Conservation (phyloP, 2,329 filamentous ascomycete species). For the Penicillium palitans region DNA sequence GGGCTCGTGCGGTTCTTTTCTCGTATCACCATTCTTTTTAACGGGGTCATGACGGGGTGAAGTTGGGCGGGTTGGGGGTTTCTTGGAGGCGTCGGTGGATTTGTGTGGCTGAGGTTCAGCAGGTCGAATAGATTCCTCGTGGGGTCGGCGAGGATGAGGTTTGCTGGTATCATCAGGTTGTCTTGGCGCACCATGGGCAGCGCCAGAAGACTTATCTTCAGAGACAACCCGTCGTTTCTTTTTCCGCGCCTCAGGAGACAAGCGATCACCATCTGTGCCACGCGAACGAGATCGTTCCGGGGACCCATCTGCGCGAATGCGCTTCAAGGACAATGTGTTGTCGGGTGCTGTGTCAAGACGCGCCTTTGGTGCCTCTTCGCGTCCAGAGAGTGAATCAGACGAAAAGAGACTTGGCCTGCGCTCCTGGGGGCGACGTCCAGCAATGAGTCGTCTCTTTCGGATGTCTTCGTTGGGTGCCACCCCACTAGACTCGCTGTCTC, state of each 20-base stretch:
- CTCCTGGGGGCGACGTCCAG: slow-evolving; percentile 44
- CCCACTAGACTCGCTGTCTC: slow-evolving; percentile 34
- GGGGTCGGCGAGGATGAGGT: slow-evolving; percentile 16
- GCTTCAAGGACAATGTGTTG: slow-evolving; percentile 36
- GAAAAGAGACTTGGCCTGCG: slow-evolving; percentile 42
- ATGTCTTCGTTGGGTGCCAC: slow-evolving; percentile 36
- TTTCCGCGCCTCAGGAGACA: slow-evolving; percentile 39
- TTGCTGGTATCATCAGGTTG: slow-evolving; percentile 27
- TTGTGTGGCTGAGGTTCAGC: slow-evolving; percentile 14
- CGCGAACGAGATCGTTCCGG: slow-evolving; percentile 42
- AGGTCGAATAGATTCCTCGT: slow-evolving; percentile 15
- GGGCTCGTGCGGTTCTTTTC: slow-evolving; percentile 34
- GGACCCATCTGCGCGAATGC: slow-evolving; percentile 44
- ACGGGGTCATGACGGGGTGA: slow-evolving; percentile 14
- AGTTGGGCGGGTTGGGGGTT: slow-evolving; percentile 8
- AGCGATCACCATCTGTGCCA: slow-evolving; percentile 33
- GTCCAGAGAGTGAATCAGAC: slow-evolving; percentile 43
- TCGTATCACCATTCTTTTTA: slow-evolving; percentile 29
- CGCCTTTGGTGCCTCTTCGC: slow-evolving; percentile 38
- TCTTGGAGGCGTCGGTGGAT: slow-evolving; percentile 15
- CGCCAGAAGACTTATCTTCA: slow-evolving; percentile 39
- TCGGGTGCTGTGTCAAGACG: slow-evolving; percentile 33
- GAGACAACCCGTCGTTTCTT: slow-evolving; percentile 46
- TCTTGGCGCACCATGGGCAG: slow-evolving; percentile 35
- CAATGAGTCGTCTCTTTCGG: slow-evolving; percentile 42